Evolutionary conservation across 257 asterid species (phyloP).

Genomic region (Nicotiana benthamiana): DNA sequence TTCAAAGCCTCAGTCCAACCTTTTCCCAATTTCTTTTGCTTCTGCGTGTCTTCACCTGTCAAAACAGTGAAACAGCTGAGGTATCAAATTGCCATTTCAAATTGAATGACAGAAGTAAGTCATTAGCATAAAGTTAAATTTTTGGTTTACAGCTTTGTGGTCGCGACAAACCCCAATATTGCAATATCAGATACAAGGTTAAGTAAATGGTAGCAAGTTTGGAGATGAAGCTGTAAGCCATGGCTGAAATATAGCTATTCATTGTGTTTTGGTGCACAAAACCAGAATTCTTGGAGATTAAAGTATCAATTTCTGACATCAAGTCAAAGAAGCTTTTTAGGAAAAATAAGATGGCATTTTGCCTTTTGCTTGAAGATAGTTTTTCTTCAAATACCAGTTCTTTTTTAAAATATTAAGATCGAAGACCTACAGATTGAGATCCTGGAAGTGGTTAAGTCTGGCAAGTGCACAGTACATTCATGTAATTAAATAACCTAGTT

Average conservation of each 20-base stretch:
- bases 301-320: not conserved
- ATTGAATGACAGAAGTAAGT: not conserved
- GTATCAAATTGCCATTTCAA: not conserved
- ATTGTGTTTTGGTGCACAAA: not conserved
- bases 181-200: not conserved
- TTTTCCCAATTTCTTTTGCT: slow-evolving; percentile 49
- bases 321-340: not conserved
- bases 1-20: slow-evolving; percentile 76
- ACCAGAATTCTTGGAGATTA: not conserved
- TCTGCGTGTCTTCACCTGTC: slow-evolving; percentile 53
- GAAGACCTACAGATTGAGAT: not conserved
- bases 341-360: not conserved
- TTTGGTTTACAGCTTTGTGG: not conserved
- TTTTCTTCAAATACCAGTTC: not conserved
- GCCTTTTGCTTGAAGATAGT: not conserved
- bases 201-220: not conserved
- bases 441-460: not conserved
- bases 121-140: not conserved
- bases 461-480: not conserved
- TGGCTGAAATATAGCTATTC: not conserved
- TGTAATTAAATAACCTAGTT: not conserved
- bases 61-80: not conserved
- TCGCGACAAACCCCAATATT: not conserved
- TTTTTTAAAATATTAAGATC: not conserved
- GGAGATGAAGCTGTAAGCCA: not conserved